Evolutionary conservation across 2,329 filamentous ascomycete species (phyloP).

Genomic region (Apiospora rasikravindrae): DNA sequence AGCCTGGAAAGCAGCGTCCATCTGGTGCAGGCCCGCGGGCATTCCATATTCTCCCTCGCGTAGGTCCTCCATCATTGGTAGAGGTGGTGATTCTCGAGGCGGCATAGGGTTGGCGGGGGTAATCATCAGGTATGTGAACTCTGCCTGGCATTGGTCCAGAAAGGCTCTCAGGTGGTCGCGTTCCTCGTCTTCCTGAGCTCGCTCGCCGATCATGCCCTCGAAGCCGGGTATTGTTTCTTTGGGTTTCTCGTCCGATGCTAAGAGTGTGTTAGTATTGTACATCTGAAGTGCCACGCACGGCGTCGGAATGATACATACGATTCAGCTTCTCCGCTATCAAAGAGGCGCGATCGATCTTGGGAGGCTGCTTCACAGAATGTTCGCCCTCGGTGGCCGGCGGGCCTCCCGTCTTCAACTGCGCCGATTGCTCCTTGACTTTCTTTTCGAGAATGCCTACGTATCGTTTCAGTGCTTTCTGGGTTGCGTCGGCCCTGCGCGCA

Average conservation of each 20-base stretch:
- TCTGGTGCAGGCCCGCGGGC: constrained; percentile 46
- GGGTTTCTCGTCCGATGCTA: constrained; percentile 50
- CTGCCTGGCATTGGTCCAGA: constrained; percentile 67
- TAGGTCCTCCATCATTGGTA: constrained; percentile 65
- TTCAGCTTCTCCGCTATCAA: constrained; percentile 63
- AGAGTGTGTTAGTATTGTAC: neutral
- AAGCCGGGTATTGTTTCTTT: constrained; percentile 47
- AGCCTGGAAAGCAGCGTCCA: constrained; percentile 42
- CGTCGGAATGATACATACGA: constrained; percentile 46
- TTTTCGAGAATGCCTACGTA: constrained; percentile 89
- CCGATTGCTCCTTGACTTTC: constrained; percentile 82
- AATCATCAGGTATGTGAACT: constrained; percentile 72
- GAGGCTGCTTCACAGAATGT: constrained; percentile 50
- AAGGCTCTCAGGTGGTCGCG: constrained; percentile 62
- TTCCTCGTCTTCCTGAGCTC: constrained; percentile 44
- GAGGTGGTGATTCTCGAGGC: constrained; percentile 65
- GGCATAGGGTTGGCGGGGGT: constrained; percentile 69
- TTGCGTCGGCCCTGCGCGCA: constrained; percentile 81
- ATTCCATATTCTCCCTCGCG: constrained; percentile 60
- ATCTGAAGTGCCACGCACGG: neutral
- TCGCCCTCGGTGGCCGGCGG: constrained; percentile 47
- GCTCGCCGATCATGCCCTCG: constrained; percentile 43
- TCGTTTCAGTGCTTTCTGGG: constrained; percentile 87
- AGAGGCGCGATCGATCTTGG: constrained; percentile 50
- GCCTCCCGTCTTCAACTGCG: constrained; percentile 66